Base-by-base conservation (phyloP, 2,329 filamentous ascomycete genomes). In the Aspergillus latus region DNA sequence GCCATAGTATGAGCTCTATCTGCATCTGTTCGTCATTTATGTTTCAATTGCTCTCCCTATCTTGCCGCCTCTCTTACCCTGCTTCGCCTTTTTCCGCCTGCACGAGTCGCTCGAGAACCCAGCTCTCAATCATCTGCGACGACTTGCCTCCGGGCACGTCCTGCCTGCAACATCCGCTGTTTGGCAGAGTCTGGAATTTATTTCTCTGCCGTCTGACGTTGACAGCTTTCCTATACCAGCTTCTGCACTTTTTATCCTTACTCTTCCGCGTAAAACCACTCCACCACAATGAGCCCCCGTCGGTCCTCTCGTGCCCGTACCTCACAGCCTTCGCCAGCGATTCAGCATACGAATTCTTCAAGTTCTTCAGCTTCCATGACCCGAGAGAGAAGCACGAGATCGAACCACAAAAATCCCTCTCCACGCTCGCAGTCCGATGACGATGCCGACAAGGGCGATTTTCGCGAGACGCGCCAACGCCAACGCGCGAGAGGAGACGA, bases 261-360 rank as follows among this genome's bases (percentile, higher is more conserved):
- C 56, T 49, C 55, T 30, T 40, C 58, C 50, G 44, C 46, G 50
- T 61, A 34, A 42, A 56, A 48, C 42, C 44, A 29, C 42, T 53
- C 57, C 50, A 55, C 59, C 64, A 66, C 70, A 69, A 84, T 84
- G 82, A 82, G 88, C 72, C 90, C 89, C 73, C 88, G 93, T 78
- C 90, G 93, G 74, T 96, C 92, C 70, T 94, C 92, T 76, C 88
- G 93, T 83, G 91, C 91, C 80, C 89, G 90, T 77, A 85, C 83
- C 72, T 86, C 86, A 66, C 89, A 92, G 79, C 83, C 84, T 68
- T 78, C 80, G 61, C 80, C 82, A 67, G 83, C 87, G 68, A 84
- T 85, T 67, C 87, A 90, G 66, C 87, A 90, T 67, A 90, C 89
- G 61, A 91, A 89, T 61, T 86, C 88, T 49, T 86, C 90, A 42